A percentile compares a stretch with the other conserved stretches of the same genome.
These are phyloP conservation scores for Plasmodium sp. DNA, from an alignment of 169 alveolate genomes.

Conservation along the genomic window DNA sequence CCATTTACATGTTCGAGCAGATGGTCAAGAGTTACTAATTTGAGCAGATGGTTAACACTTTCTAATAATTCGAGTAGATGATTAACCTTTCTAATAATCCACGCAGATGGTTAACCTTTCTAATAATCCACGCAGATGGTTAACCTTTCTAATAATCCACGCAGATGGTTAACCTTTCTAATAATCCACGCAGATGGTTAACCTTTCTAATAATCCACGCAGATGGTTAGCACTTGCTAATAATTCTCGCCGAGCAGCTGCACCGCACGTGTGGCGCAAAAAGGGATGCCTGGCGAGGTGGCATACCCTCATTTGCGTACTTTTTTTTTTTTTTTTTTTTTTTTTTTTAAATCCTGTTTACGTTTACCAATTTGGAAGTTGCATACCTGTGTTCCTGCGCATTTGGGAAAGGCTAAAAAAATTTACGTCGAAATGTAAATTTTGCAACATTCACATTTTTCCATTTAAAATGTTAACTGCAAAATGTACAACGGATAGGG, in stretches of 20 bases:
- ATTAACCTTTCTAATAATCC: background rate
- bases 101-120: conserved; percentile 29
- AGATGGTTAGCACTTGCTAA: conserved; percentile 24
- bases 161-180: conserved; percentile 29
- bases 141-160: background rate
- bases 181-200: background rate
- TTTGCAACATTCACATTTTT: background rate
- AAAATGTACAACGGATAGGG: background rate
- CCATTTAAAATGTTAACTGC: background rate
- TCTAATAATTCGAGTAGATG: too few relatives aligned
- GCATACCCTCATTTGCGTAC: background rate
- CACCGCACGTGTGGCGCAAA: background rate
- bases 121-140: conserved; percentile 18
- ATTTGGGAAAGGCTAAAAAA: background rate
- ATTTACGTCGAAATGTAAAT: background rate
- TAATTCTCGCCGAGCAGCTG: conserved; percentile 22
- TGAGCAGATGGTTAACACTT: background rate
- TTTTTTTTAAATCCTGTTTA: too few relatives aligned
- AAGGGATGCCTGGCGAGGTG: background rate
- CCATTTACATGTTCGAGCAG: conserved; percentile 60
- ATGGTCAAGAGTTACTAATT: conserved; percentile 62
- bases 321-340: too few relatives aligned
- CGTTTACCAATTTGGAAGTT: background rate
- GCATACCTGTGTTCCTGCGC: background rate
- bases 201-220: conserved; percentile 6